A percentile compares a stretch with the other conserved stretches of the same genome.
These are phyloP conservation scores for Hericium coralloides DNA, from an alignment of 768 basidiomycete species.

Conservation along the genomic window DNA sequence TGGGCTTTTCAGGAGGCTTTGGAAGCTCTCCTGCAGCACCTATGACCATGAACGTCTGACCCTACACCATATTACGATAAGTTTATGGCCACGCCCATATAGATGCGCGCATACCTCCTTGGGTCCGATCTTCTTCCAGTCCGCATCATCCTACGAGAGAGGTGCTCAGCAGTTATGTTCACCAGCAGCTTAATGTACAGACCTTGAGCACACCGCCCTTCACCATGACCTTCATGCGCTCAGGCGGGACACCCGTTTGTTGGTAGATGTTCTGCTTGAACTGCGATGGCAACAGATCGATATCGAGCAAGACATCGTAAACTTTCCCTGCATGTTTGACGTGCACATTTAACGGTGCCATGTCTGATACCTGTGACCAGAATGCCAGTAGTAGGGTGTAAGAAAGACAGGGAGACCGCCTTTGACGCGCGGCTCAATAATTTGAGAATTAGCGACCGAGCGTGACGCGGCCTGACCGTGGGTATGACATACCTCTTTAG, in stretches of 20 bases:
- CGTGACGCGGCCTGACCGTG: neutral
- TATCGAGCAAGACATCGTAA: constrained; percentile 62
- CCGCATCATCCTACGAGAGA: constrained; percentile 63
- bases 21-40: constrained; percentile 91
- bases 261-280: constrained; percentile 85
- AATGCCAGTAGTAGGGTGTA: neutral
- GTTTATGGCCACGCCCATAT: neutral
- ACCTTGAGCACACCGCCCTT: constrained; percentile 90
- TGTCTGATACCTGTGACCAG: constrained; percentile 18
- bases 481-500: neutral
- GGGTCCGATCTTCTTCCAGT: constrained; percentile 75
- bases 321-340: constrained; percentile 89
- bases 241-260: constrained; percentile 76
- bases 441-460: neutral
- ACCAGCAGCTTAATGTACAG: constrained; percentile 13
- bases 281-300: constrained; percentile 51
- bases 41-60: constrained; percentile 88
- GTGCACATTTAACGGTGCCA: constrained; percentile 66
- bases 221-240: constrained; percentile 96
- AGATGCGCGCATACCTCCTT: constrained; percentile 51
- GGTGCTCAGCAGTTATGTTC: neutral
- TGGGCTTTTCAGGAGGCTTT: constrained; percentile 69
- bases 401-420: neutral
- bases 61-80: constrained; percentile 32
- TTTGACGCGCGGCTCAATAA: neutral